These are phyloP conservation scores for Gossypium trilobum DNA, from an alignment of 441 rosid genomes.

Conservation along the genomic window DNA sequence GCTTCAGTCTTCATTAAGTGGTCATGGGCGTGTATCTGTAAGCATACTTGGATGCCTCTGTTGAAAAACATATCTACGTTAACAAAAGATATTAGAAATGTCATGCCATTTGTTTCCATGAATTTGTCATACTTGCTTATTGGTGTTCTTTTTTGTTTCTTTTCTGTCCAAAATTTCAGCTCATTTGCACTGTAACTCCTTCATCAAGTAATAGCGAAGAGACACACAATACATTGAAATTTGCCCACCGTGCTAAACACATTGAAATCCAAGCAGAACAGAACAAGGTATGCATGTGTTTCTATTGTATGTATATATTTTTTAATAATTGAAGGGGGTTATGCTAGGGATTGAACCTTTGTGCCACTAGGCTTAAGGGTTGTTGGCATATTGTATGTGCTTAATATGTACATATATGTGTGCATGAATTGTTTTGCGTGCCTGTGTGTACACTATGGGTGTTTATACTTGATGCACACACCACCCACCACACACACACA, in stretches of 20 bases:
- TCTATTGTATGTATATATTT: background rate
- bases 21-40: conserved; percentile 78
- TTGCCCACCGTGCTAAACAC: conserved; percentile 73
- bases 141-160: conserved; percentile 12
- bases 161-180: conserved; percentile 40
- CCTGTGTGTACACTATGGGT: too few relatives aligned
- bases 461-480: too few relatives aligned
- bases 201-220: conserved; percentile 69
- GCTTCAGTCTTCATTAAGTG: conserved; percentile 66
- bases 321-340: too few relatives aligned
- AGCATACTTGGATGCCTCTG: conserved; percentile 21
- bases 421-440: too few relatives aligned
- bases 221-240: conserved; percentile 71
- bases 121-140: conserved; percentile 8
- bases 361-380: too few relatives aligned
- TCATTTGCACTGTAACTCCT: conserved; percentile 74
- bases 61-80: conserved; percentile 7
- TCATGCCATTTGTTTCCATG: background rate
- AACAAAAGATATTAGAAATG: conserved; percentile 3
- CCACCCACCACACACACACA: too few relatives aligned
- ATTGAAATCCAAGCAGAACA: conserved; percentile 72
- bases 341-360: too few relatives aligned
- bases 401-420: background rate
- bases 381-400: too few relatives aligned
- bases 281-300: conserved; percentile 39